Evolutionary conservation across 352 stramenopile genomes (phyloP).

Genomic region (Phytophthora melonis): DNA sequence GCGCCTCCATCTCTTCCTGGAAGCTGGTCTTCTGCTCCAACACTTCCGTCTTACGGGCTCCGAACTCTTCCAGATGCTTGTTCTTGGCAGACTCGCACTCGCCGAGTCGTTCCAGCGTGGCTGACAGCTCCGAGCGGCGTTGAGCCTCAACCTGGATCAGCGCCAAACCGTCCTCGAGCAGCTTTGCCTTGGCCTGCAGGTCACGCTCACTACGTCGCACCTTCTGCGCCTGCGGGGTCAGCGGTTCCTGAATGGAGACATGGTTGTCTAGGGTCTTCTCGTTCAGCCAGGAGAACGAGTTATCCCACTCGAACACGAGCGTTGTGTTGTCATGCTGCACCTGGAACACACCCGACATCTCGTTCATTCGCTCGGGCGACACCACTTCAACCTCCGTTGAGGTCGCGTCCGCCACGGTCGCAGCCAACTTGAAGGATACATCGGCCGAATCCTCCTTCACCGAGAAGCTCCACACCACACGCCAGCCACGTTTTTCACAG

Average conservation of each 20-base stretch:
- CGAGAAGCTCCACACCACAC: conserved; percentile 85
- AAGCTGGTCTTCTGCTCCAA: conserved; percentile 46
- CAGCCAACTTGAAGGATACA: conserved; percentile 59
- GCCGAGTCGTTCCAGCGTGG: conserved; percentile 44
- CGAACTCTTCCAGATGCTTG: conserved; percentile 44
- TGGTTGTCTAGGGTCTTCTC: conserved; percentile 89
- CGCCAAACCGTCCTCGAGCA: conserved; percentile 41
- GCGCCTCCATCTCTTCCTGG: conserved; percentile 68
- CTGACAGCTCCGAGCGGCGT: conserved; percentile 46
- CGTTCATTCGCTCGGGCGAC: conserved; percentile 57
- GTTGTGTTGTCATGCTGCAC: conserved; percentile 49
- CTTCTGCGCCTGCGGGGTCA: conserved; percentile 49
- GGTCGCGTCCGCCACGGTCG: conserved; percentile 17
- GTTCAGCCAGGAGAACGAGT: conserved; percentile 87
- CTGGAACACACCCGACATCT: conserved; percentile 58
- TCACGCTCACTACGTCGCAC: conserved; percentile 43
- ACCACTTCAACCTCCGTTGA: conserved; percentile 49
- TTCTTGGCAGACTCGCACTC: conserved; percentile 52
- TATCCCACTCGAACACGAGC: conserved; percentile 83
- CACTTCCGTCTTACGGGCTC: conserved; percentile 41
- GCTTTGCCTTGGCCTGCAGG: conserved; percentile 33
- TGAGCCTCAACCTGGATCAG: conserved; percentile 48
- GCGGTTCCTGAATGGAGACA: conserved; percentile 73
- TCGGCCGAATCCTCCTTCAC: conserved; percentile 78
- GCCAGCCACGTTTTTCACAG: conserved; percentile 64